A percentile compares a stretch with the other conserved stretches of the same genome.
Conservation (phyloP, 148 eudicot genomes). For the Simmondsia chinensis region DNA sequence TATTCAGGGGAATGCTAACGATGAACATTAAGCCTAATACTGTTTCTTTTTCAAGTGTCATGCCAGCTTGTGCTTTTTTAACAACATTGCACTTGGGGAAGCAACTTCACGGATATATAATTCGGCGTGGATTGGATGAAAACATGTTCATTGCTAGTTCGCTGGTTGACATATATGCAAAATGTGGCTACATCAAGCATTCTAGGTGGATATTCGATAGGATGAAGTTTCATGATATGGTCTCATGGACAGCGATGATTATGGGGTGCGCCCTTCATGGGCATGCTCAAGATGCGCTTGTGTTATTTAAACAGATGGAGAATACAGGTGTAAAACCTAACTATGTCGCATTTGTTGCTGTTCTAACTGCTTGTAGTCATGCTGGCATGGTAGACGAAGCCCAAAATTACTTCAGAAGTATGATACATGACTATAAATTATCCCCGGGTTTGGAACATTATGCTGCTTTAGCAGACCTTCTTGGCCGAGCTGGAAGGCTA, state of each 20-base stretch:
- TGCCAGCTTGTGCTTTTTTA: slow-evolving; percentile 79
- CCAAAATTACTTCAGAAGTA: slow-evolving; percentile 35
- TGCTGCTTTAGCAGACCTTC: slow-evolving; percentile 62
- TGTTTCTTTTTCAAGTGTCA: slow-evolving; percentile 61
- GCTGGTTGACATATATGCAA: slow-evolving; percentile 83
- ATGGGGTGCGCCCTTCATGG: slow-evolving; percentile 78
- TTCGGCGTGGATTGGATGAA: slow-evolving; percentile 40
- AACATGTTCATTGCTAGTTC: slow-evolving; percentile 71
- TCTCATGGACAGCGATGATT: slow-evolving; percentile 86
- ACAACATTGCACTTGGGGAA: slow-evolving; percentile 65
- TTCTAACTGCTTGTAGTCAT: slow-evolving; percentile 78
- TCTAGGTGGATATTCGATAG: slow-evolving; percentile 52
- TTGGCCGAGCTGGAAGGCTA: slow-evolving; percentile 76
- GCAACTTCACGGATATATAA: slow-evolving; percentile 63
- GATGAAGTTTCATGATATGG: slow-evolving; percentile 50
- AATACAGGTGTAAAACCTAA: slow-evolving; percentile 49
- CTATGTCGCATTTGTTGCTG: slow-evolving; percentile 46
- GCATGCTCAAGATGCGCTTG: slow-evolving; percentile 49
- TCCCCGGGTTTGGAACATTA: slow-evolving; percentile 62
- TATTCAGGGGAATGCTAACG: slow-evolving; percentile 58
- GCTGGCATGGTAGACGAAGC: slow-evolving; percentile 58
- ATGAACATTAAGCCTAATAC: slow-evolving; percentile 42
- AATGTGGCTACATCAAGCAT: slow-evolving; percentile 56
- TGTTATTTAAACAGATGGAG: slow-evolving; percentile 49
- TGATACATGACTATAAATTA: slow-evolving; percentile 37